Base-by-base conservation (phyloP, 306 rosid species). In the Malus sylvestris region DNA sequence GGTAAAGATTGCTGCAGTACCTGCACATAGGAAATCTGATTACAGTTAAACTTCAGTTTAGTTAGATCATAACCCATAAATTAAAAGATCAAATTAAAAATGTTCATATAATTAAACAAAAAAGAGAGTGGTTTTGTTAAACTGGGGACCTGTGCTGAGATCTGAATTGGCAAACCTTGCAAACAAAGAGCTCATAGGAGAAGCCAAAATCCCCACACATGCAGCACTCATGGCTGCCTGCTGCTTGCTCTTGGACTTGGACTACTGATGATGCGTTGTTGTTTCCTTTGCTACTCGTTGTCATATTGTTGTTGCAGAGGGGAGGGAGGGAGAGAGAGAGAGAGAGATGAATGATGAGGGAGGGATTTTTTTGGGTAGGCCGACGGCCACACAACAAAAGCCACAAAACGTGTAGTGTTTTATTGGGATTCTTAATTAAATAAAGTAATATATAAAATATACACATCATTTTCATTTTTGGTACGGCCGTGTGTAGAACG, bases 131-230 rank as follows among this genome's bases (percentile, higher is more conserved):
- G 68, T 13, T 6, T 64, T 29, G 42, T 29, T 51, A 19, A 9
- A 46, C 4, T 32, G 13, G 15, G 40, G 75, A 87, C 98, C 93
- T 95, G 90, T 95, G 99, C 73, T 95, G 99, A 75, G 96, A 95
- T 95, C 99, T 89, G 97, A 89, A 90, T 38, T 90, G 96, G 77
- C 99, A 95, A 70, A 88, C 62, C 82, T 87, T 83, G 85, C 99
- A 95, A 35, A 72, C 93, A 81, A 95, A 90, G 79, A 92, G 97
- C 81, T 92, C 93, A 52, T 85, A 77, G 49, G 97, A 88, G 88
- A 95, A 89, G 70, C 99, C 99, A 58, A 64, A 86, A 82, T 95
- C 99, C 12, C 99, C 99, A 72, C 99, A 95, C 97, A 90, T 95
- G 87, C 99, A 95, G 72, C 99, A 95, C 89, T 95, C 98, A 3